Percentiles rank a stretch among this genome's conserved stretches.
Evolutionary conservation across 257 asterid genomes (phyloP).

Genomic region (Solanum piurae): DNA sequence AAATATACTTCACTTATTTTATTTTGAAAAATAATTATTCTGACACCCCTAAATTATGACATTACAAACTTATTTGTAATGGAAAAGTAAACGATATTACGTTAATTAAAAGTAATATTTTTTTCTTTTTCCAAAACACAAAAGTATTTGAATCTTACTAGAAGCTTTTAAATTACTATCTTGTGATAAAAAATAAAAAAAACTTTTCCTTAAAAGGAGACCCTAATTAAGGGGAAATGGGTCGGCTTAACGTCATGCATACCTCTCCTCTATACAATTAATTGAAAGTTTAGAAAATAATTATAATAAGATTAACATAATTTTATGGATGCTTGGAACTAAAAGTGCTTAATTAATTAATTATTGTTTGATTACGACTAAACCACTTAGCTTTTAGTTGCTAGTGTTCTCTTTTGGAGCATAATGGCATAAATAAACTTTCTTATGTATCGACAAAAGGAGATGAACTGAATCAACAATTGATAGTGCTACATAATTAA

Average conservation of each 20-base stretch:
- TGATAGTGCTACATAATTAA: constrained; percentile 16
- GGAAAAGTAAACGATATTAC: neutral
- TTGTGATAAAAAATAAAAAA: neutral
- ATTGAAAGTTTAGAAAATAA: neutral
- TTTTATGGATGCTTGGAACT: neutral
- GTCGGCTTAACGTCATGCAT: constrained; percentile 44
- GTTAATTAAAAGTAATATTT: neutral
- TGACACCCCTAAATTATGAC: neutral
- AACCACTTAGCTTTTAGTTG: constrained; percentile 18
- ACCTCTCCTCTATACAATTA: constrained; percentile 19
- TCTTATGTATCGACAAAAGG: constrained; percentile 19
- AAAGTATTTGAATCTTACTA: neutral
- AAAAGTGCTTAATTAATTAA: constrained; percentile 16
- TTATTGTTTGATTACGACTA: constrained; percentile 15
- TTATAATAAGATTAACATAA: neutral
- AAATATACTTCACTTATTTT: no score
- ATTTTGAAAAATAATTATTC: neutral
- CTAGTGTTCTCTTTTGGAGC: constrained; percentile 21
- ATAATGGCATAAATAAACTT: constrained; percentile 46
- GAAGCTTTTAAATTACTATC: neutral
- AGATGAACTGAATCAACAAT: constrained; percentile 19
- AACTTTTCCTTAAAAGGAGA: neutral
- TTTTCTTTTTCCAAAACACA: neutral
- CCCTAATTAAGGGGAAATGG: constrained; percentile 36
- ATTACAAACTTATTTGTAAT: neutral